A percentile compares a stretch with the other conserved stretches of the same genome.
Conservation (phyloP, 2,329 filamentous ascomycete genomes). For the Coniochaeta prunicola region DNA sequence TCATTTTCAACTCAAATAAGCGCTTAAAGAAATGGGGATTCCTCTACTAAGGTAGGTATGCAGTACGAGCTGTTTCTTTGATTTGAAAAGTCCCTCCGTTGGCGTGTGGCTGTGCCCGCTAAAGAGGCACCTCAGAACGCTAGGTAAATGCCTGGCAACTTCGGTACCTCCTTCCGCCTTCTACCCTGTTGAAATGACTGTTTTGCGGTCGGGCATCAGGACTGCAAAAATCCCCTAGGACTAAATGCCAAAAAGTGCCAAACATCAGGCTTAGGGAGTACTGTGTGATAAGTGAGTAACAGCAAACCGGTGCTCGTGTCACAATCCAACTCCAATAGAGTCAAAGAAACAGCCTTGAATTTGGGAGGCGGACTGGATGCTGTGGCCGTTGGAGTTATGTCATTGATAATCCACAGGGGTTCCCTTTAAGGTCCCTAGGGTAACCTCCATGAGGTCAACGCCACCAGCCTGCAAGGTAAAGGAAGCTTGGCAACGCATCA, state of each 20-base stretch:
- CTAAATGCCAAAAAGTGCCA: background rate
- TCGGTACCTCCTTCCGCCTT: background rate
- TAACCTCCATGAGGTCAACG: background rate
- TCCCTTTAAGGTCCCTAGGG: background rate
- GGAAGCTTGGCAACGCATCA: slow-evolving; percentile 1
- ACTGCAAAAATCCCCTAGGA: background rate
- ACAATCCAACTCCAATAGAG: background rate
- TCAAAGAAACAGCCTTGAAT: background rate
- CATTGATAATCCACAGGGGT: background rate
- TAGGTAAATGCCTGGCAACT: background rate
- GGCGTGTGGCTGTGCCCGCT: background rate
- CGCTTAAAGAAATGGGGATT: no score
- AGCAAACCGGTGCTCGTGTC: background rate
- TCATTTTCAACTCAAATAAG: background rate
- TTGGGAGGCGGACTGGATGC: background rate
- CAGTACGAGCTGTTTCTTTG: no score
- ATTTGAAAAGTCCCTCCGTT: background rate
- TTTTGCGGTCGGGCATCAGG: background rate
- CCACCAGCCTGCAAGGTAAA: background rate
- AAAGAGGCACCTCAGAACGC: no score
- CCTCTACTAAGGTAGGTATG: no score
- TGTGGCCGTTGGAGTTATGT: background rate
- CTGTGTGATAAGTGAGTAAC: background rate
- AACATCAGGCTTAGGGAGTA: background rate
- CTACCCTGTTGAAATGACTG: background rate